Conservation (phyloP, 495 filamentous ascomycete species). For the Penicillium coprophilum region DNA sequence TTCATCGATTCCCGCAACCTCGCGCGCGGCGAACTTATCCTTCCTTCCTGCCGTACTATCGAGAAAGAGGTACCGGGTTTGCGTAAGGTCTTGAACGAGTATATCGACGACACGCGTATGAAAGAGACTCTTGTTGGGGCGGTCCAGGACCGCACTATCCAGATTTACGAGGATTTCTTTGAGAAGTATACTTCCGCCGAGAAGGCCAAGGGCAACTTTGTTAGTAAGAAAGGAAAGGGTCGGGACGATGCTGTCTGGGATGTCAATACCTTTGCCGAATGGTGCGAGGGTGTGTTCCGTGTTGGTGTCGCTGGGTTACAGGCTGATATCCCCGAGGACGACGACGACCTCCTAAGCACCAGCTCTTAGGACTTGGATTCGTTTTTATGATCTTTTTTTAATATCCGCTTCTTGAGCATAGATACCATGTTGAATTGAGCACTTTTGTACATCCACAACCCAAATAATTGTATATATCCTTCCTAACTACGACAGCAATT, state of each 20-base stretch:
- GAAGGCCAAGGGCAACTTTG: constrained; percentile 42
- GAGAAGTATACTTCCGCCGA: constrained; percentile 49
- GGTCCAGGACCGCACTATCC: constrained; percentile 59
- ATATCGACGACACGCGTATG: constrained; percentile 59
- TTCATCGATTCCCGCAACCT: constrained; percentile 43
- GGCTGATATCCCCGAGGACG: constrained; percentile 36
- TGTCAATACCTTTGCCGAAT: constrained; percentile 60
- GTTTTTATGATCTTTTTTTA: constrained; percentile 3
- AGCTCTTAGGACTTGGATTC: constrained; percentile 18
- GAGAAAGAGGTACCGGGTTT: constrained; percentile 57
- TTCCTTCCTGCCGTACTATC: constrained; percentile 43
- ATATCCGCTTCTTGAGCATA: constrained; percentile 20
- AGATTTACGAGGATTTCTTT: constrained; percentile 61
- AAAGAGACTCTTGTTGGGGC: constrained; percentile 62
- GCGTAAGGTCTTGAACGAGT: constrained; percentile 53
- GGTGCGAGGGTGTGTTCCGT: constrained; percentile 57
- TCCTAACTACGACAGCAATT: neutral
- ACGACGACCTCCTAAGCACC: constrained; percentile 31
- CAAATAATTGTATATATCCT: neutral
- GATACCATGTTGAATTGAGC: constrained; percentile 26
- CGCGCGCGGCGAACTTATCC: constrained; percentile 39
- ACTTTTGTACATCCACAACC: constrained; percentile 15
- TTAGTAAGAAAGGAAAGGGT: constrained; percentile 60
- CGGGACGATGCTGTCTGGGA: constrained; percentile 64
- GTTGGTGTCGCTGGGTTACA: constrained; percentile 46